Base-by-base conservation (phyloP, 495 filamentous ascomycete species). In the Penicillium psychrofluorescens region DNA sequence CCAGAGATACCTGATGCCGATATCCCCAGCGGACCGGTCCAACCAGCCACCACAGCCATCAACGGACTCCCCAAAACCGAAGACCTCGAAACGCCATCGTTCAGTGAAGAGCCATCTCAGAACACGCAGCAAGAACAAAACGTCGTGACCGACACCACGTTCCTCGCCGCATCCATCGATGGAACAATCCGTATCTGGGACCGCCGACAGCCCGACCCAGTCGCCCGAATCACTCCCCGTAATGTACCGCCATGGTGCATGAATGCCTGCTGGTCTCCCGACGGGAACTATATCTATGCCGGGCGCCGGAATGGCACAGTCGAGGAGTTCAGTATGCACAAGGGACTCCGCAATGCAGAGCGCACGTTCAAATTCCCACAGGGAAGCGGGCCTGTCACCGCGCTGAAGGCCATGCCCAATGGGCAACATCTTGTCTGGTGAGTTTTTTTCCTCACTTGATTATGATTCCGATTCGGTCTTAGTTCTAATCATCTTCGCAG, bases 211-310 rank as follows among this genome's bases (percentile, higher is more conserved):
- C 78, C 75, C 10, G 76, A 81, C 42, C 84, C 94, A 4, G 70
- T 96, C 10, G 88, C 94, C 28, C 77, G 80, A 31, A 88, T 96
- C 39, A 71, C 69, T 11, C 84, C 85, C 41, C 70, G 75, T 8
- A 84, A 85, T 40, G 81, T 84, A 7, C 90, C 94, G 3, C 92
- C 90, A 8, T 98, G 94, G 94, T 96, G 90, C 63, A 97, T 95
- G 84, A 88, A 84, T 48, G 89, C 88, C n/a, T 94, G 88, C 65
- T 98, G 94, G 92, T 90, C 84, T 47, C 90, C 90, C 2, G 86
- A 95, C 64, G 92, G 92, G 22, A 96, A 98, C 63, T 90, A 77
- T 64, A 89, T 98, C 44, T 98, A 95, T 64, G 89, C 85, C 11
- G 92, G 92, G 6, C 78, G 92, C 32, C 76, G 94, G 41, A 98